Conservation (phyloP, 1,284 basidiomycete genomes). For the Neolentinus lepideus region DNA sequence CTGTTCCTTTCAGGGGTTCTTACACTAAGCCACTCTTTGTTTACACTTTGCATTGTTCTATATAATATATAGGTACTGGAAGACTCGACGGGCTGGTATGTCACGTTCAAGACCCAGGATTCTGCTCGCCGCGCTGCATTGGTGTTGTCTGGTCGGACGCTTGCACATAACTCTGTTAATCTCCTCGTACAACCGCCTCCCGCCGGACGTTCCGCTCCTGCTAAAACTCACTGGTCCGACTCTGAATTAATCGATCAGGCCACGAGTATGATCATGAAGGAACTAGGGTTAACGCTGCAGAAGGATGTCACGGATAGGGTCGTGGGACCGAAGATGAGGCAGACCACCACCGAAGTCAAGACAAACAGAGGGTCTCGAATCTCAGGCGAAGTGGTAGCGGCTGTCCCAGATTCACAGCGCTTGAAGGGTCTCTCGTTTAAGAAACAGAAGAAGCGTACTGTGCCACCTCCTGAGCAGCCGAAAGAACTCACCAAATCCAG, state of each 20-base stretch:
- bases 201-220: conserved; percentile 24
- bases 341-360: conserved; percentile 39
- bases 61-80: conserved; percentile 43
- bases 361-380: conserved; percentile 18
- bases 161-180: conserved; percentile 53
- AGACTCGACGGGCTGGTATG: conserved; percentile 61
- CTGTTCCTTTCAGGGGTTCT: background rate
- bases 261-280: conserved; percentile 50
- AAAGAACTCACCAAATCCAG: background rate
- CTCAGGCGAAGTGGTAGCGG: conserved; percentile 13
- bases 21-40: background rate
- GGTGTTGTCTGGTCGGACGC: conserved; percentile 45
- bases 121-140: conserved; percentile 55
- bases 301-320: conserved; percentile 67
- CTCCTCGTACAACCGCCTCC: conserved; percentile 49
- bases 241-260: conserved; percentile 58
- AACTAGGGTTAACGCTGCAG: conserved; percentile 53
- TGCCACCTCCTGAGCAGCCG: background rate
- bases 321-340: conserved; percentile 48
- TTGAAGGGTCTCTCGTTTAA: conserved; percentile 65
- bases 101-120: conserved; percentile 55
- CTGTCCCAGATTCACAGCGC: conserved; percentile 30
- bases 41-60: conserved; percentile 4
- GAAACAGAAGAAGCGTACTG: conserved; percentile 41
- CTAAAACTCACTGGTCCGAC: conserved; percentile 45